Evolutionary conservation across 2,329 filamentous ascomycete genomes (phyloP).

Genomic region (Raffaelea arxii): DNA sequence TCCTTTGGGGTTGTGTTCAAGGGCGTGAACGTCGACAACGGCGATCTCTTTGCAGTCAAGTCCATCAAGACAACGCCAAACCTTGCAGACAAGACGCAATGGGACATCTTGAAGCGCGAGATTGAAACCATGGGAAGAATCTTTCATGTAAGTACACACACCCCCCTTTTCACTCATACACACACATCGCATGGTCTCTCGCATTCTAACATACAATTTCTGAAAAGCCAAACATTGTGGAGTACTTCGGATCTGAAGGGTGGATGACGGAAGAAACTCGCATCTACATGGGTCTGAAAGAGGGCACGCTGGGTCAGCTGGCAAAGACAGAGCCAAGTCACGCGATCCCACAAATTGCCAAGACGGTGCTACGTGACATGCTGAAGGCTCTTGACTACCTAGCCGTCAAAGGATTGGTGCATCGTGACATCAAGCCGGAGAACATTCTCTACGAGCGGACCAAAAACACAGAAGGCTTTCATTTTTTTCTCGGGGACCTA

Average conservation of each 20-base stretch:
- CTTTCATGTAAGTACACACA: not conserved
- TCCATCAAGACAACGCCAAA: not conserved
- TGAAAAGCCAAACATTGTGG: not conserved
- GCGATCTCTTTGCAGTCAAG: not conserved
- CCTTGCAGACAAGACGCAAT: too few relatives aligned
- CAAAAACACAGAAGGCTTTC: not conserved
- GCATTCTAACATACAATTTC: too few relatives aligned
- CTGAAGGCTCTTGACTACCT: constrained; percentile 4
- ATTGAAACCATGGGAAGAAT: not conserved
- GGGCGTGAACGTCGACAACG: not conserved
- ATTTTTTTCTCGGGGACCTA: constrained; percentile 1
- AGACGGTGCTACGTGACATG: not conserved
- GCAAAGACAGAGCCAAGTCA: not conserved
- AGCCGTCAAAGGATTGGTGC: not conserved
- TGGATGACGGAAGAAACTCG: not conserved
- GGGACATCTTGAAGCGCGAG: too few relatives aligned
- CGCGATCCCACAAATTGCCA: not conserved
- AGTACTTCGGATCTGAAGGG: not conserved
- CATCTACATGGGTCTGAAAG: not conserved
- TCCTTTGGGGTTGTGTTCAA: not conserved
- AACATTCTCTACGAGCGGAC: not conserved
- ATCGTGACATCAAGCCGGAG: not conserved
- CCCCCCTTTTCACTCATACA: not conserved
- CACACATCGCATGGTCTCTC: too few relatives aligned
- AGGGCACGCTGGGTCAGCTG: not conserved